Base-by-base conservation (phyloP, 2,329 filamentous ascomycete genomes). In the Cercospora sojina region DNA sequence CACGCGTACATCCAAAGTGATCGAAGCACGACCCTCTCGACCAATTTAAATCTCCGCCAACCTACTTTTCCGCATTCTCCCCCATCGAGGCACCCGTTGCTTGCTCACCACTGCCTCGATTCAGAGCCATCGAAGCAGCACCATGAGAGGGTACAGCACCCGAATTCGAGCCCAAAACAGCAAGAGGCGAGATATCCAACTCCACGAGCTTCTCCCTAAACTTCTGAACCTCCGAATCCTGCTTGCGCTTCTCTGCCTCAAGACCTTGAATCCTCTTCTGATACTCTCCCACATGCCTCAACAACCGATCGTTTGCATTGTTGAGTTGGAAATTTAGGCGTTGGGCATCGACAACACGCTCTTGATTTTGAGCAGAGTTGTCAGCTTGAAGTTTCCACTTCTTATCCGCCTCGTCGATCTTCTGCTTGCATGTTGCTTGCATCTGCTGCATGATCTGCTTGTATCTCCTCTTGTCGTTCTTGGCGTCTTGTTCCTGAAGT, bases 341-440 rank as follows among this genome's bases (percentile, higher is more conserved):
- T 49, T 64, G 65, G 12, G 3, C 35, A 16, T 10, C 10, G n/a
- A 64, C 61, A 13, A 67, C 59, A 1, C 59, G 43, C 3, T 49
- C 7, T 10, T 61, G 61, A 25, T 47, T 55, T n/a, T 67, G 32
- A 8, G 67, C 59, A n/a, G 49, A 58, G 9, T 64, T 59, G 7
- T 27, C 16, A 16, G 53, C 41, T 25, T 57, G 57, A 5, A 58
- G 18, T 10, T 59, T 16, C 55, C 62, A 61, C 12, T 66, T 62
- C 27, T 62, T 55, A 12, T 59, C 51, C 41, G 63, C 58, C 29
- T 62, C 49, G 32, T 18, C 16, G 20, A 56, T 16, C 2, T 38
- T 32, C 8, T 55, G 5, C 1, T 55, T 64, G 53, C 29, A 59
- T 3, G 1, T 7, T n/a, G n/a, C 7, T 31, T 64, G 53, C 29